Evolutionary conservation across 2,329 filamentous ascomycete genomes (phyloP), one percentile per base, ranked within the genome.

Genomic region (Tolypocladium paradoxum): DNA sequence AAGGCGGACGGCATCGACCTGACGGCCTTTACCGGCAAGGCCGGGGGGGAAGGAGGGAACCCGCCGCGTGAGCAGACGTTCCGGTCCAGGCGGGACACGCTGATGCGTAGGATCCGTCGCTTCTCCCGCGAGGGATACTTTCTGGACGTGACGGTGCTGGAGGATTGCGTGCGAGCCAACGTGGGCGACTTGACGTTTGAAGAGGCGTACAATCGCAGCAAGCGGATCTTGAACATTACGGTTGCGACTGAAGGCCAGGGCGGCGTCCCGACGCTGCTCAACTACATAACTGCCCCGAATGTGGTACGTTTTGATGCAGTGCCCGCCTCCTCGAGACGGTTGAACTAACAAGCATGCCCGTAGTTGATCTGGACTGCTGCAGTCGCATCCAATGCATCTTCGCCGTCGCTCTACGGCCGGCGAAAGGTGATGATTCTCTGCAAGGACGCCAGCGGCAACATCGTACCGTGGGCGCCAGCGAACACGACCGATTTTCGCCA

Each of bases 261-360:
- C 16, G 89, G 88, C 35, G 83, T 92, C 1, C 91, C 91, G 2
- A 90, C 87, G 48, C 72, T 96, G 34, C 78, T 97, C 35, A 97
- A 96, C 68, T 93, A 96, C 65, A 77, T 96, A 50, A 96, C 91
- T 2, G 88, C 92, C 3, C 92, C 92, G 4, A 92, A 96, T 64
- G 90, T 96, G 62, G 87, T 90, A 78, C 59, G 86, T 83, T 20
- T 38, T n/a, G 14, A 16, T 40, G 18, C 12, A 2, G 11, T 37
- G 9, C 36, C 55, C 14, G 18, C 35, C 38, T 47, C 9, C 35
- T 9, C 27, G 40, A 58, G 63, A 34, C 62, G 53, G 16, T 12
- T 8, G 33, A 31, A 33, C 43, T 47, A 29, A 47, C 18, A 6
- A 11, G 9, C 4, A 2, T 33, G 27, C 14, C 2, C 29, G 16